Percentiles rank a stretch among this genome's conserved stretches.
Conservation (phyloP, 2,329 filamentous ascomycete species). For the Capronia americana region DNA sequence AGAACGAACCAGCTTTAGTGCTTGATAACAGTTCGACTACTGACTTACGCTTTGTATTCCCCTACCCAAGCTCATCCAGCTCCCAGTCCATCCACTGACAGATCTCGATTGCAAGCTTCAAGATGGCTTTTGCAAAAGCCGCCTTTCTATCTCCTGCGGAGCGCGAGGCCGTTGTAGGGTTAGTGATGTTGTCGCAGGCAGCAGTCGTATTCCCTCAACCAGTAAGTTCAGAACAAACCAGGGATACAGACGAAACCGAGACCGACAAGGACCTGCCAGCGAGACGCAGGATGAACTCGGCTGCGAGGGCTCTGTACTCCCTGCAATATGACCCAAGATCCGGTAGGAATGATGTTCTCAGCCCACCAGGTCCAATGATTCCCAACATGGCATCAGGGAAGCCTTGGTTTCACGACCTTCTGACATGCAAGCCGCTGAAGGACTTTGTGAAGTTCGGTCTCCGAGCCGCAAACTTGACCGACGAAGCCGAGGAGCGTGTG, state of each 20-base stretch:
- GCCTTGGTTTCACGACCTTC: constrained; percentile 2
- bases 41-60: not conserved
- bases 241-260: not conserved
- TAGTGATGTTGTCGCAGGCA: not conserved
- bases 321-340: not conserved
- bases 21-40: not conserved
- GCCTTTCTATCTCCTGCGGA: not conserved
- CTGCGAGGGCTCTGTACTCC: not conserved
- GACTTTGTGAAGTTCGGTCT: not conserved
- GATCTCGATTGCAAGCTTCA: not conserved
- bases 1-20: not conserved
- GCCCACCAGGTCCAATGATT: not conserved
- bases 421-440: not conserved
- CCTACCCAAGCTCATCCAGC: not conserved
- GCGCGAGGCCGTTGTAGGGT: not conserved
- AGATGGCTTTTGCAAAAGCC: not conserved
- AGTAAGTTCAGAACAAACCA: not conserved
- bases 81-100: not conserved
- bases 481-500: not conserved
- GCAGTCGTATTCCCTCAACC: not conserved
- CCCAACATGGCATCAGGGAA: not conserved
- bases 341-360: not conserved
- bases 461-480: not conserved
- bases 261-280: not conserved
- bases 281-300: not conserved